These are phyloP conservation scores for Mycena alexandri DNA, from an alignment of 768 basidiomycete genomes.

Conservation along the genomic window DNA sequence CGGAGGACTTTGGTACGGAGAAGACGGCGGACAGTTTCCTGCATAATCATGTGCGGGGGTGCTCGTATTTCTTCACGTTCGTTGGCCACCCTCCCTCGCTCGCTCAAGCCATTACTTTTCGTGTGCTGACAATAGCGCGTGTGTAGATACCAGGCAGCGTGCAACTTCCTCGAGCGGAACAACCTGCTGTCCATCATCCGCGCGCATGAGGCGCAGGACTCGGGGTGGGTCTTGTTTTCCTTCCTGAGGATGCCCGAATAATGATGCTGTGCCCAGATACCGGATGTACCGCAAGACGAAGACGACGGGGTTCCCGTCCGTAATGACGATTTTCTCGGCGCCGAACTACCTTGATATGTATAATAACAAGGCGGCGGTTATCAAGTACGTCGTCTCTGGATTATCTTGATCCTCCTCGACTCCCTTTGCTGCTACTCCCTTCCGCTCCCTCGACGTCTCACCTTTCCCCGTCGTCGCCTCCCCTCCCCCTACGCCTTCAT, in stretches of 20 bases:
- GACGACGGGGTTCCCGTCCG: slow-evolving; percentile 97
- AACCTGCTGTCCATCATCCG: slow-evolving; percentile 96
- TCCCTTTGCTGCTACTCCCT: too few species aligned
- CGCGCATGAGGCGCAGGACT: slow-evolving; percentile 98
- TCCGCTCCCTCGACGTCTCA: neutral
- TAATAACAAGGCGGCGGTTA: slow-evolving; percentile 98
- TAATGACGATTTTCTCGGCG: slow-evolving; percentile 99
- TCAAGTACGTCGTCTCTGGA: slow-evolving; percentile 77
- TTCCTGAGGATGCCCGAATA: too few species aligned
- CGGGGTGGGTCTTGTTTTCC: slow-evolving; percentile 73
- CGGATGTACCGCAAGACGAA: slow-evolving; percentile 99
- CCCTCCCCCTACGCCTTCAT: too few species aligned
- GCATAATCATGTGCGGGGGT: slow-evolving; percentile 97
- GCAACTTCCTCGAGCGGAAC: slow-evolving; percentile 97
- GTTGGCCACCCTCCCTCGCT: slow-evolving; percentile 28
- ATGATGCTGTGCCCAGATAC: too few species aligned
- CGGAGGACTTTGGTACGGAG: slow-evolving; percentile 97
- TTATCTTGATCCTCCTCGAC: too few species aligned
- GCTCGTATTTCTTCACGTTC: slow-evolving; percentile 90
- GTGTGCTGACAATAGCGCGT: too few species aligned
- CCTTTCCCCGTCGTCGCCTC: neutral
- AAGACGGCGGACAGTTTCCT: slow-evolving; percentile 92
- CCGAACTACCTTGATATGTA: slow-evolving; percentile 99
- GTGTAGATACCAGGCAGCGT: slow-evolving; percentile 92
- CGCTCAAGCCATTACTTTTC: neutral